Evolutionary conservation across 2,329 filamentous ascomycete genomes (phyloP).

Genomic region (Thielaviopsis cerberus): DNA sequence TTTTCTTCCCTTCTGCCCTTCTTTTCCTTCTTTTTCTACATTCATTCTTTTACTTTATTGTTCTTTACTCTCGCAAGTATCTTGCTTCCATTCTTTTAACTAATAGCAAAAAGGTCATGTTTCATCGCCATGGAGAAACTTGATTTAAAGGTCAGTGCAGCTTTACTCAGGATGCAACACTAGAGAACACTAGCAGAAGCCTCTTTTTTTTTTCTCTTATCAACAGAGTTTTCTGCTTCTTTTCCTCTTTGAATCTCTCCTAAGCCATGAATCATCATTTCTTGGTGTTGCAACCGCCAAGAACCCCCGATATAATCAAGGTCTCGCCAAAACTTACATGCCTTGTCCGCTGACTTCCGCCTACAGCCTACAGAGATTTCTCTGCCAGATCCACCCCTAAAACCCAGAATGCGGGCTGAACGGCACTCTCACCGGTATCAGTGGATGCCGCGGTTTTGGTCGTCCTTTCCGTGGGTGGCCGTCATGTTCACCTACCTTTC

Average conservation of each 20-base stretch:
- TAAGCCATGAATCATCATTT: no score
- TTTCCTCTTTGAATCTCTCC: no score
- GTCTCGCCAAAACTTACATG: neutral
- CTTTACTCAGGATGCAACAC: neutral
- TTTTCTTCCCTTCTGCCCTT: neutral
- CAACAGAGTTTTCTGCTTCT: no score
- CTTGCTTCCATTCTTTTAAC: neutral
- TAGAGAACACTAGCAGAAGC: no score
- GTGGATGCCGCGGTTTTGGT: constrained; percentile 10
- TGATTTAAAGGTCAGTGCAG: constrained; percentile 14
- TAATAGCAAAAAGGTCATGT: constrained; percentile 17
- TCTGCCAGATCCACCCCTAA: neutral
- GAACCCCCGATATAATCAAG: neutral
- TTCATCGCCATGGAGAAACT: constrained; percentile 26
- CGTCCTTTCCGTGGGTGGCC: constrained; percentile 9
- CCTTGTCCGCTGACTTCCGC: neutral
- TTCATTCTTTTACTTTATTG: neutral
- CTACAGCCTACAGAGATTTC: neutral
- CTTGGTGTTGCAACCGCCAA: no score
- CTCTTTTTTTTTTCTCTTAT: no score
- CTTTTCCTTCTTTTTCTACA: neutral
- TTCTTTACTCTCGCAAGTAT: neutral
- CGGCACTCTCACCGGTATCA: constrained; percentile 8
- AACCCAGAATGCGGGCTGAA: neutral
- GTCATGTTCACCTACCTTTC: constrained; percentile 10